phyloP scores from a whole-genome alignment of 495 filamentous ascomycete species.

The Entonaema liquescens region DNA sequence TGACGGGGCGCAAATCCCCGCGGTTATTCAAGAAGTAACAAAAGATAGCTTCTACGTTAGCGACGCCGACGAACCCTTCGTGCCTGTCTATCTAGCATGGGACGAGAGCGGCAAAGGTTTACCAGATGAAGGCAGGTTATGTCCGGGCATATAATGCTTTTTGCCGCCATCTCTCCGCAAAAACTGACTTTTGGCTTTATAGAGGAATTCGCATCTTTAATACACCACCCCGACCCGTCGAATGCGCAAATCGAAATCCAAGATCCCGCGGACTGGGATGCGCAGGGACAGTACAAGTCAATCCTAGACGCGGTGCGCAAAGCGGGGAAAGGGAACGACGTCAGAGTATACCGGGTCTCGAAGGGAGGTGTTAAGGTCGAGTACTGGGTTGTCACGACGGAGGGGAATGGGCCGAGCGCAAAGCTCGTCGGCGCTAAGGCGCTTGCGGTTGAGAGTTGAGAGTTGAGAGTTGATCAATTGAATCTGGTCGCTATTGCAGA shows the following conservation, averaged over 20 bases:
- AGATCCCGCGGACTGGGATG: constrained; percentile 68
- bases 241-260: constrained; percentile 62
- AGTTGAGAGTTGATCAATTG: neutral
- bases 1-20: constrained; percentile 62
- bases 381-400: constrained; percentile 76
- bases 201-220: constrained; percentile 67
- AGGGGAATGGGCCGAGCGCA: constrained; percentile 57
- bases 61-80: constrained; percentile 87
- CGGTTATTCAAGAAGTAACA: constrained; percentile 57
- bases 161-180: neutral
- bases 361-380: constrained; percentile 69
- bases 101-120: constrained; percentile 61
- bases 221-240: constrained; percentile 59
- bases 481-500: neutral
- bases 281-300: constrained; percentile 64
- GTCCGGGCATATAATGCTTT: neutral
- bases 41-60: constrained; percentile 75
- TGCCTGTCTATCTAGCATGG: constrained; percentile 73
- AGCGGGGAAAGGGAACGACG: constrained; percentile 66
- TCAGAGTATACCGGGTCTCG: constrained; percentile 76
- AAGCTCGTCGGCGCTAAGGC: constrained; percentile 79
- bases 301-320: constrained; percentile 66
- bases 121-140: constrained; percentile 68
- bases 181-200: neutral
- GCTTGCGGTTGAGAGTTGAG: constrained; percentile 74